phyloP scores from a whole-genome alignment of 495 filamentous ascomycete genomes.

The Penicillium salamii region DNA sequence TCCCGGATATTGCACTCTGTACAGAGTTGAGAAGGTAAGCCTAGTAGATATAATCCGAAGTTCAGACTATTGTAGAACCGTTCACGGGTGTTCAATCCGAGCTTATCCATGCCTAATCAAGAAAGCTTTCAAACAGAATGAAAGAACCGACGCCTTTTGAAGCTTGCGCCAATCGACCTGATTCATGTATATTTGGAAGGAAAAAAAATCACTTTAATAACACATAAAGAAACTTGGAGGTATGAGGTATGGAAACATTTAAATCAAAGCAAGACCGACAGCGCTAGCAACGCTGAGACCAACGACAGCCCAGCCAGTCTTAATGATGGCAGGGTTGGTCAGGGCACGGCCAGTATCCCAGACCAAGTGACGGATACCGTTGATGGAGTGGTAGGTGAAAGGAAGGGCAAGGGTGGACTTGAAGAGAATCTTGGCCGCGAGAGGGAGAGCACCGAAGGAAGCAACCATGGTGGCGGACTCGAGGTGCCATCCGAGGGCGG shows the following conservation, averaged over 20 bases:
- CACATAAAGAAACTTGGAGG: constrained; percentile 33
- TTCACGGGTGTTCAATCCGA: too few relatives aligned
- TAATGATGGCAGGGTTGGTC: constrained; percentile 66
- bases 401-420: constrained; percentile 76
- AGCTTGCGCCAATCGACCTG: constrained; percentile 19
- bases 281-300: constrained; percentile 63
- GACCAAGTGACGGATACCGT: constrained; percentile 84
- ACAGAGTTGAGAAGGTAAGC: too few relatives aligned
- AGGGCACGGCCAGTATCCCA: constrained; percentile 78
- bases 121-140: constrained; percentile 6
- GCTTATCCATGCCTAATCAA: too few relatives aligned
- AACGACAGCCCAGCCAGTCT: constrained; percentile 72
- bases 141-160: constrained; percentile 23
- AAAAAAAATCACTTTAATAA: constrained; percentile 37
- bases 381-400: constrained; percentile 82
- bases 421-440: constrained; percentile 62
- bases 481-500: constrained; percentile 79
- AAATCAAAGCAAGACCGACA: constrained; percentile 57
- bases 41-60: too few relatives aligned
- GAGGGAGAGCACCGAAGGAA: constrained; percentile 69
- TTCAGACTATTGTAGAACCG: too few relatives aligned
- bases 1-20: too few relatives aligned
- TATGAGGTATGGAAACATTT: constrained; percentile 23
- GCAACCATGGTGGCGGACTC: constrained; percentile 77
- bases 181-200: constrained; percentile 22